Evolutionary conservation across 139 green algal genomes (phyloP), one percentile per base, ranked within the genome.

Genomic region (Raphidocelis subcapitata): DNA sequence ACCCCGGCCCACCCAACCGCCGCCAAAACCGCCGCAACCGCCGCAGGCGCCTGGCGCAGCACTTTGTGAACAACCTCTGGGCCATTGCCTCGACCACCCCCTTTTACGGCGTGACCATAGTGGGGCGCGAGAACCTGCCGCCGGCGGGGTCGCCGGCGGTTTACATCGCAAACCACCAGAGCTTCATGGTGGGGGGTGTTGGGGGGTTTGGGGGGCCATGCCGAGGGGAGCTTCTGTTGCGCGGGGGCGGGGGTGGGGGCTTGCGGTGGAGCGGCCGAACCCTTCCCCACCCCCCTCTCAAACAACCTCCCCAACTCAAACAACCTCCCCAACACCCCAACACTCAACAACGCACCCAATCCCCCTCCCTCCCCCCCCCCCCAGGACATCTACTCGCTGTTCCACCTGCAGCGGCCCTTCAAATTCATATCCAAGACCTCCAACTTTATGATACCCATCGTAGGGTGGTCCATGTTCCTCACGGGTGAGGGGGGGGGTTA

Each of bases 381-480:
- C 59, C 88, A 94, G 90, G 93, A 97, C 83, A 97, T 97, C 70
- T 96, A 92, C 80, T 91, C 87, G 4, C 72, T 98, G 26, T 97
- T 97, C 76, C 89, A 94, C 72, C 81, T 97, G 44, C 65, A 92
- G 62, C 84, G 89, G 5, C 80, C 88, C 57, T 97, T 99, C 89
- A 99, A 99, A 83, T 99, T 99, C 83, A 94, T 99, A 49, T 96
- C 87, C 76, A 99, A 99, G 79, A 93, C 89, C 4, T 88, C 71
- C 77, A 97, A 94, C 84, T 99, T 99, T 76, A 65, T 95, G 51
- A 98, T 99, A 70, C 96, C 96, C 33, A 95, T 99, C 76, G 81
- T 99, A 24, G 96, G 96, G 29, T 99, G 96, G 96, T 88, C 69
- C 80, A 99, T 99, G 96, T 99, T 93, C 75, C 82, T 99, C 24